These are phyloP conservation scores for Eucalyptus tenuipes DNA, from an alignment of 345 rosid species.

Conservation along the genomic window DNA sequence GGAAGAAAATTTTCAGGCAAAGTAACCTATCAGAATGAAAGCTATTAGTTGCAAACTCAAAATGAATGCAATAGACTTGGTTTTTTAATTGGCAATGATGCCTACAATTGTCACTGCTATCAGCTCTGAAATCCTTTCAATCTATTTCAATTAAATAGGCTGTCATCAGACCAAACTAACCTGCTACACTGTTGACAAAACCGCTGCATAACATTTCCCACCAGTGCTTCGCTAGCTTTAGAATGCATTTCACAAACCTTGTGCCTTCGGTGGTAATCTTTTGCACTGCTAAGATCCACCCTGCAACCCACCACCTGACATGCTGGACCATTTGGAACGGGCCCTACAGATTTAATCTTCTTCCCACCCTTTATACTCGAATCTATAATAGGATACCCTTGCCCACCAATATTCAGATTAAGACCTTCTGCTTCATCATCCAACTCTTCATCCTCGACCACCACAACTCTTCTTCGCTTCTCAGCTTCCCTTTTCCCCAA, in stretches of 20 bases:
- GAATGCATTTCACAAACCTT: constrained; percentile 71
- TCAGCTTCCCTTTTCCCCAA: constrained; percentile 40
- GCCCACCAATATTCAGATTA: constrained; percentile 41
- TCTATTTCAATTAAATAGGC: not conserved
- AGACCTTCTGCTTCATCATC: constrained; percentile 22
- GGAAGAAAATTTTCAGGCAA: not conserved
- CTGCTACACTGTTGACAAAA: constrained; percentile 83
- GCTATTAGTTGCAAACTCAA: not conserved
- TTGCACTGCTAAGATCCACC: constrained; percentile 54
- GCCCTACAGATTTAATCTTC: constrained; percentile 35
- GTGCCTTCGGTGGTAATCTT: constrained; percentile 66
- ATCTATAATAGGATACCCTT: constrained; percentile 19
- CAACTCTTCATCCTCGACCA: constrained; percentile 22
- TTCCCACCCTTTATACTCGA: constrained; percentile 35
- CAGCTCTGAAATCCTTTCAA: not conserved
- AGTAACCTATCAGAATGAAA: not conserved
- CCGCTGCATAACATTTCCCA: constrained; percentile 56
- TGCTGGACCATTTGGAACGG: constrained; percentile 22
- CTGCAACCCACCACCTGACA: constrained; percentile 70
- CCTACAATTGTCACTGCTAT: not conserved
- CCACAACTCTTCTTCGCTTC: constrained; percentile 37
- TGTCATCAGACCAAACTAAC: constrained; percentile 11
- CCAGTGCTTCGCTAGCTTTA: constrained; percentile 48
- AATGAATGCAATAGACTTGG: not conserved
- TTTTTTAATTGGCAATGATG: not conserved